Base-by-base conservation (phyloP, 2,329 filamentous ascomycete genomes). In the Chlorencoelia australis region DNA sequence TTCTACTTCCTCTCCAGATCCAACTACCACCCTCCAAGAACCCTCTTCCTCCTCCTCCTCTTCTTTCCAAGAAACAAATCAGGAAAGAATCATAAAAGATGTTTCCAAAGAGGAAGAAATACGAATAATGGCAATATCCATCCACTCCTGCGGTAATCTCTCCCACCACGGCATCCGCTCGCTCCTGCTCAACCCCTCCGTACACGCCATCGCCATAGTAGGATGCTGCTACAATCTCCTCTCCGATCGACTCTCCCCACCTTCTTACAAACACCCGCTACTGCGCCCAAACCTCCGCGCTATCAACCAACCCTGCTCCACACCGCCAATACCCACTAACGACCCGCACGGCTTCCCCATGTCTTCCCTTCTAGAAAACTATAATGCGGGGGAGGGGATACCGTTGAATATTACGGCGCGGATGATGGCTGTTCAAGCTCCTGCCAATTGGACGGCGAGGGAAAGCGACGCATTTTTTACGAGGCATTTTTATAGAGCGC, bases 191-290 rank as follows among this genome's bases (percentile, higher is more conserved):
- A 96, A 95, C 55, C 80, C 82, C 0, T 73, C 78, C 4, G 88
- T 96, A 37, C 75, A 77, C 20, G 86, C 87, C n/a, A 81, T 96
- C 15, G 89, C 89, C 40, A 88, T 98, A 56, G 86, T 98, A 42
- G 91, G 91, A 30, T 98, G 91, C 66, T 98, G 91, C 68, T 96
- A 98, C 68, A 98, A 98, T 52, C 75, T 96, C 5, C 66, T 96
- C 49, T 95, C 89, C 0, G 91, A 96, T 61, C 78, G 84, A 39
- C 73, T 95, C 9, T 84, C 85, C 0, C 84, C 87, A 2, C 82
- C 86, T 13, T 87, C 85, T 0, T 89, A 84, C 66, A 94, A 95
- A 58, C 70, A 85, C 14, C 80, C 86, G 2, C 74, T 76, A 32
- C 70, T 89, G 22, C 79, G 87, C 7, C 81, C 83, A 3, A 76